Evolutionary conservation across 129 eudicot species (phyloP).

Genomic region (Lactuca saligna): DNA sequence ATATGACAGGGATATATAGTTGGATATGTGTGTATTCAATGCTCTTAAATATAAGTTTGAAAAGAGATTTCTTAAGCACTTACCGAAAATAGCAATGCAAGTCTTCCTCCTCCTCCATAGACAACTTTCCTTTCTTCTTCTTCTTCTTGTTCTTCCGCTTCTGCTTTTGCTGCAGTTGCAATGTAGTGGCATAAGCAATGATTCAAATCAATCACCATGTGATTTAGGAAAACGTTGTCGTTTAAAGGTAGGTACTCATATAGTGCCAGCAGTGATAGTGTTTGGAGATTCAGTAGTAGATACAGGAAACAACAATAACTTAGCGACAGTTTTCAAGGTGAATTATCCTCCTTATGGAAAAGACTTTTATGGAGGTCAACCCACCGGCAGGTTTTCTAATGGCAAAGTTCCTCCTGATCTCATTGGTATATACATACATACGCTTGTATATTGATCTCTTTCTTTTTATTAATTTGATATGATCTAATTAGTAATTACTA

Average conservation of each 20-base stretch:
- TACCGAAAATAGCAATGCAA: slow-evolving; percentile 27
- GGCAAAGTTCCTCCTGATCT: slow-evolving; percentile 86
- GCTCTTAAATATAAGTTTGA: slow-evolving; percentile 26
- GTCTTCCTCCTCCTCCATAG: slow-evolving; percentile 11
- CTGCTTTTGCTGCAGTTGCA: slow-evolving; percentile 1
- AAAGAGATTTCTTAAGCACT: slow-evolving; percentile 14
- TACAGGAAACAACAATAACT: slow-evolving; percentile 71
- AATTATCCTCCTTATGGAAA: slow-evolving; percentile 83
- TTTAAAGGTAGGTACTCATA: background rate
- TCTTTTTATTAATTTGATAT: background rate
- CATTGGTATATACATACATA: slow-evolving; percentile 43
- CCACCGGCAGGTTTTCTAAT: slow-evolving; percentile 81
- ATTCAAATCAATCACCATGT: background rate
- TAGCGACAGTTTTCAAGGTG: slow-evolving; percentile 57
- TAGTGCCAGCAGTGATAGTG: slow-evolving; percentile 59
- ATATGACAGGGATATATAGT: slow-evolving; percentile 21
- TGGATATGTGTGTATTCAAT: slow-evolving; percentile 22
- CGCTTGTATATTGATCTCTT: background rate
- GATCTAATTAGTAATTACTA: background rate
- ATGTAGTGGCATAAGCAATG: slow-evolving; percentile 15
- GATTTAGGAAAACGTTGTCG: background rate
- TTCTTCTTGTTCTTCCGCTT: slow-evolving; percentile 13
- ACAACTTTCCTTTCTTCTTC: slow-evolving; percentile 15
- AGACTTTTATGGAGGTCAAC: slow-evolving; percentile 71
- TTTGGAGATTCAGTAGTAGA: slow-evolving; percentile 87